Evolutionary conservation across 192 early-diverging fungal genomes (phyloP).

Genomic region (Backusella tuberculispora): DNA sequence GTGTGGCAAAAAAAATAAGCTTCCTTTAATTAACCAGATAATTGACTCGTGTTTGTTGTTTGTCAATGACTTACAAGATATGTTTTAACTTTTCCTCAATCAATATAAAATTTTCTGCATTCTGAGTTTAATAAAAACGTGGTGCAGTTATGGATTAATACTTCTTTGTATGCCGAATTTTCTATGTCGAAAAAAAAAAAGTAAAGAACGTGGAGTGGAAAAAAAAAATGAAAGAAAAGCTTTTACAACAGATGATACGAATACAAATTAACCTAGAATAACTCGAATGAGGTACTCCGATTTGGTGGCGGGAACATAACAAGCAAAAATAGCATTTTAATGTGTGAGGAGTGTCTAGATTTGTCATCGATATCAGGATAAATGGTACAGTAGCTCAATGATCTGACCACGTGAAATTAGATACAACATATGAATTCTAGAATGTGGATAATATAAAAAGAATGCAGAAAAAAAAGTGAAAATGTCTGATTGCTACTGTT

Average conservation of each 20-base stretch:
- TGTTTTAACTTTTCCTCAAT: neutral
- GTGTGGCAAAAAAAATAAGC: neutral
- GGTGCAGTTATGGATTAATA: neutral
- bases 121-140: slow-evolving; percentile 1
- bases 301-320: slow-evolving; percentile 1
- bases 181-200: neutral
- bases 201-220: neutral
- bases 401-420: slow-evolving; percentile 9
- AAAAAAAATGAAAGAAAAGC: neutral
- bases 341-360: slow-evolving; percentile 11
- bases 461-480: neutral
- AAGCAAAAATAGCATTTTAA: slow-evolving; percentile 15
- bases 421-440: neutral
- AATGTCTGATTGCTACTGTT: neutral
- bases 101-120: neutral
- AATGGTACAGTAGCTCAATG: slow-evolving; percentile 1
- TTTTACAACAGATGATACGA: neutral
- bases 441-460: neutral
- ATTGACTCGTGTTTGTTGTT: neutral
- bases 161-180: neutral
- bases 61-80: neutral
- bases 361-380: neutral
- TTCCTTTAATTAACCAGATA: neutral
- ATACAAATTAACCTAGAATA: neutral
- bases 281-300: neutral